A percentile compares a stretch with the other conserved stretches of the same genome.
Evolutionary conservation across 257 asterid genomes (phyloP).

Genomic region (Voacanga thouarsii): DNA sequence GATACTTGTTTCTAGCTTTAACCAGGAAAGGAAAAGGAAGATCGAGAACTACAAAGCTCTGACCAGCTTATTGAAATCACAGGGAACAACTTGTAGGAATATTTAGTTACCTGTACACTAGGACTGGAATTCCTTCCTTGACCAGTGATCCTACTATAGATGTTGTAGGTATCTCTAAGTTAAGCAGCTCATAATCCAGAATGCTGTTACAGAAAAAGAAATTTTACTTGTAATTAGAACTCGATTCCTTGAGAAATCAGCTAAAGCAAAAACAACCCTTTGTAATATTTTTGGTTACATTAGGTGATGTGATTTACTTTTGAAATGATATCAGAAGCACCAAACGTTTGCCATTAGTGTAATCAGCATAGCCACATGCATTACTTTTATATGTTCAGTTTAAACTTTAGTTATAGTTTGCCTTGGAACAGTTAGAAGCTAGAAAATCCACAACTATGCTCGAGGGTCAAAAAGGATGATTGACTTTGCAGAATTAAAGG

Average conservation of each 20-base stretch:
- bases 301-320: no score
- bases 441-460: not conserved
- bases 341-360: not conserved
- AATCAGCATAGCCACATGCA: not conserved
- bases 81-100: no score
- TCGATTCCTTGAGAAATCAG: not conserved
- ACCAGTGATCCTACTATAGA: conserved; percentile 47
- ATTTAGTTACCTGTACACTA: conserved; percentile 56
- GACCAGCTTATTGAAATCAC: not conserved
- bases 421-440: not conserved
- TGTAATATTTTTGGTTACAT: not conserved
- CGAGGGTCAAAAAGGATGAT: not conserved
- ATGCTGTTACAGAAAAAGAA: conserved; percentile 32
- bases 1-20: not conserved
- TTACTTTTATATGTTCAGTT: not conserved
- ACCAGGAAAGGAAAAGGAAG: not conserved
- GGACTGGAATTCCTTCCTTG: conserved; percentile 48
- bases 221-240: not conserved
- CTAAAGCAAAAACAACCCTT: not conserved
- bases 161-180: conserved; percentile 62
- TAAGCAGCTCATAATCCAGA: conserved; percentile 55
- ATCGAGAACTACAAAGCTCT: not conserved
- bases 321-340: not conserved
- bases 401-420: not conserved
- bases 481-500: not conserved